Percentiles rank a stretch among this genome's conserved stretches.
phyloP scores from a whole-genome alignment of 768 basidiomycete species.

The Crepidotus variabilis region DNA sequence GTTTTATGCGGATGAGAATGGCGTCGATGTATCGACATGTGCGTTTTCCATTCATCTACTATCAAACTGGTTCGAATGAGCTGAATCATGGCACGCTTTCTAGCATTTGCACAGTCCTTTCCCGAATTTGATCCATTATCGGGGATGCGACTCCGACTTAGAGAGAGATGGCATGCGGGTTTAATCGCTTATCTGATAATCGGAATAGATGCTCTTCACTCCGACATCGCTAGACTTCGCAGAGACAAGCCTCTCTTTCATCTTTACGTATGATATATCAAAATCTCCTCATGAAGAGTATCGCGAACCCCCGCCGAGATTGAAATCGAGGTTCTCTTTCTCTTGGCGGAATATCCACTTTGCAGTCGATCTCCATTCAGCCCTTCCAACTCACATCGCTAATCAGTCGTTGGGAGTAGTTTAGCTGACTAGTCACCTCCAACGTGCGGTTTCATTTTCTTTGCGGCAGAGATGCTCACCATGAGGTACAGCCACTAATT shows the following conservation, averaged over 20 bases:
- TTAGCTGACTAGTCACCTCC: too few species aligned
- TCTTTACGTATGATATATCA: too few species aligned
- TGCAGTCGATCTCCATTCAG: too few species aligned
- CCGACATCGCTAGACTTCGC: neutral
- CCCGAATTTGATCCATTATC: conserved; percentile 51
- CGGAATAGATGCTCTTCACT: neutral
- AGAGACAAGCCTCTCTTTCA: neutral
- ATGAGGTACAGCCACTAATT: too few species aligned
- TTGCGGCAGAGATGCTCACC: too few species aligned
- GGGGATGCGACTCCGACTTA: conserved; percentile 25
- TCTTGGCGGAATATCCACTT: too few species aligned
- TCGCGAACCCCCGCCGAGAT: too few species aligned
- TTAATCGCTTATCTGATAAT: neutral
- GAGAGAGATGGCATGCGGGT: conserved; percentile 5
- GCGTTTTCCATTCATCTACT: conserved; percentile 20
- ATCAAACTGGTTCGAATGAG: neutral
- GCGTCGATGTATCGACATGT: conserved; percentile 54
- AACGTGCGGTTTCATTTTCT: too few species aligned
- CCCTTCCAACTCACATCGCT: too few species aligned
- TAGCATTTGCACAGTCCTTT: conserved; percentile 55
- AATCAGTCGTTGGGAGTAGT: too few species aligned
- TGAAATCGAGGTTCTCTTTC: too few species aligned
- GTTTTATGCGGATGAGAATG: conserved; percentile 57
- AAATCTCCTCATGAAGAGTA: too few species aligned
- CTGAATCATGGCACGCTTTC: neutral